Base-by-base conservation (phyloP, 106 monocot species). In the Allium sativum region DNA sequence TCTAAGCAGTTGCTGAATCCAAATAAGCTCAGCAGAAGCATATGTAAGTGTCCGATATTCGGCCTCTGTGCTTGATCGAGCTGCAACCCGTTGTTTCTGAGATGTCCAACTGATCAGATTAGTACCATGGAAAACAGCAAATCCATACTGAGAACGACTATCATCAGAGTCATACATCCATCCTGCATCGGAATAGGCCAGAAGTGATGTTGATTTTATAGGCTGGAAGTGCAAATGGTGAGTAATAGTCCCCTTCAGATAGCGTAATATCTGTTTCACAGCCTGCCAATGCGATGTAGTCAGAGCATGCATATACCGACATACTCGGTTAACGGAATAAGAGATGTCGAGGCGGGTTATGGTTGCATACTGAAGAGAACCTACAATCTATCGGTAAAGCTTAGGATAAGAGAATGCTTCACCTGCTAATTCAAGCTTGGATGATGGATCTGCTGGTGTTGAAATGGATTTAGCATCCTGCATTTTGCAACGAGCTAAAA, bases 311-410 rank as follows among this genome's bases (percentile, higher is more conserved):
- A 65, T 31, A 19, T 40, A 65, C 41, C 45, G 51, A 40, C 51
- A 51, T 0, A 65, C 52, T 31, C 52, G 8, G 14, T 65, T 65
- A 9, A 52, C 22, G 6, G 20, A 21, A 65, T 22, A 65, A 11
- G 22, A 22, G 17, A 65, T 50, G 51, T 52, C 51, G 12, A 52
- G 21, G 22, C 65, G 11, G 9, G 65, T 65, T 12, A 65, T n/a
- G 14, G 18, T 20, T 40, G 41, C n/a, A n/a, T 65, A 65, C 14
- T 65, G 65, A 21, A 65, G 65, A 40, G 65, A 5, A 4, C 21
- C 65, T 15, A 52, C 50, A 13, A 40, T 18, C 0, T 15, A 13
- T 13, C 51, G 48, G 52, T 31, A 65, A 10, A 22, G 13, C 6
- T 8, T 15, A 52, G 19, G 18, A 65, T 52, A 4, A 9, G 65